Evolutionary conservation across 2,329 filamentous ascomycete genomes (phyloP), one percentile per base, ranked within the genome.

Genomic region (Cryphonectria japonica): DNA sequence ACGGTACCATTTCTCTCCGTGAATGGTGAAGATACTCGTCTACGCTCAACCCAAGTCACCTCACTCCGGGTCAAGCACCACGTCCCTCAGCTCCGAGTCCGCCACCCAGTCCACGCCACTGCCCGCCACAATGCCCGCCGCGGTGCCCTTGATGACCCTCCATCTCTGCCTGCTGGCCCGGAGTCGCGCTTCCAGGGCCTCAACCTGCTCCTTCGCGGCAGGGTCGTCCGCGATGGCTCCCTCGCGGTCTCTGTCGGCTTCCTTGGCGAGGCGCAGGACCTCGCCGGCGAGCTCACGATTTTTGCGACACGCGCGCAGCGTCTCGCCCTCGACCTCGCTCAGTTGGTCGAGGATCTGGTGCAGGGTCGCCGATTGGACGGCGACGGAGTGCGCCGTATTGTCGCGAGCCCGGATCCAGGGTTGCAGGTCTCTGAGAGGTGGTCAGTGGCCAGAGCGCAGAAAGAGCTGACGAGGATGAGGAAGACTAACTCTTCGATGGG

Each of bases 31-130:
- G 37, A 26, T 16, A 6, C 16, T 64, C n/a, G 7, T 64, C 61
- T 22, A 64, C 39, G 14, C 39, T n/a, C 43, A 32, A 8, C 32
- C 29, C 32, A 37, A 32, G 29, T 19, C 32, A 8, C 81, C 65
- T 85, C 83, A 73, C 73, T 91, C 89, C 14, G 85, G 82, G 77
- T 93, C 93, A 73, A 97, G 83, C 37, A 97, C 93, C 72, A 95
- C 84, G 66, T 89, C 87, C 71, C 88, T 85, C 73, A 97, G 82
- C 71, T 84, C 85, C 67, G 89, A 86, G 79, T 97, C 90, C 57
- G 87, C 83, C 16, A 89, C 89, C 94, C 94, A 97, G 77, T 97
- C 90, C 68, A 96, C 85, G 63, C 94, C 94, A 79, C 93, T 97
- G 3, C 92, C 93, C 6, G 89, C 92, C 63, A 97, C 87, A 69